Evolutionary conservation across 2,329 filamentous ascomycete species (phyloP), one percentile per base, ranked within the genome.

Genomic region (Penicillium sp.): DNA sequence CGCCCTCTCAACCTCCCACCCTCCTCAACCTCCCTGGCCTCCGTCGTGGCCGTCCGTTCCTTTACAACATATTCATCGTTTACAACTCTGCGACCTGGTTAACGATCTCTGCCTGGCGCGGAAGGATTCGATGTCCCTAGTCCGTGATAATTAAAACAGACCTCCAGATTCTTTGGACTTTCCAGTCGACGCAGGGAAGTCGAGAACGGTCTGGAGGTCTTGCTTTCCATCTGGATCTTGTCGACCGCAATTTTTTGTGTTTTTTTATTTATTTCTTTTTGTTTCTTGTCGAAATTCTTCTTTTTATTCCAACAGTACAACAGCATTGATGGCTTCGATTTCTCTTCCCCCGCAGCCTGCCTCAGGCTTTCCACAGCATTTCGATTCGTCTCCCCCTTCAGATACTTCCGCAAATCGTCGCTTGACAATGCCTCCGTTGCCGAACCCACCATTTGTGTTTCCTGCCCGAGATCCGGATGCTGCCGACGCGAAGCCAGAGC

Each of bases 381-480:
- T 71, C 48, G 62, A 65, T 48, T 56, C 66, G 16, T 31, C 60
- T n/a, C 47, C 58, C 26, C 47, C 50, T 16, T 48, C 68, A n/a
- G 51, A 57, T 29, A 37, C 47, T 48, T 33, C 57, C 43, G 58
- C 63, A 51, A 62, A 48, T 55, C 65, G 66, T 58, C 66, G 66
- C 47, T 34, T 66, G 51, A 63, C 57, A 40, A 68, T 70, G 67
- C 64, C 67, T 36, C 70, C 70, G 13, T 59, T 71, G 40, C 85
- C 85, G 43, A 88, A 88, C 49, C 86, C 87, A 26, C 81, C 81
- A 5, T 89, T 89, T 64, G 79, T 85, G 53, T 89, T 89, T 63
- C 87, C 86, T 72, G 76, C 65, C 21, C 64, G 65, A 42, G 73
- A 79, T 7, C 69, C 80, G 1, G 75, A 81, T 6, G 52, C 54